Evolutionary conservation across 345 rosid genomes (phyloP).

Genomic region (Boechera stricta): DNA sequence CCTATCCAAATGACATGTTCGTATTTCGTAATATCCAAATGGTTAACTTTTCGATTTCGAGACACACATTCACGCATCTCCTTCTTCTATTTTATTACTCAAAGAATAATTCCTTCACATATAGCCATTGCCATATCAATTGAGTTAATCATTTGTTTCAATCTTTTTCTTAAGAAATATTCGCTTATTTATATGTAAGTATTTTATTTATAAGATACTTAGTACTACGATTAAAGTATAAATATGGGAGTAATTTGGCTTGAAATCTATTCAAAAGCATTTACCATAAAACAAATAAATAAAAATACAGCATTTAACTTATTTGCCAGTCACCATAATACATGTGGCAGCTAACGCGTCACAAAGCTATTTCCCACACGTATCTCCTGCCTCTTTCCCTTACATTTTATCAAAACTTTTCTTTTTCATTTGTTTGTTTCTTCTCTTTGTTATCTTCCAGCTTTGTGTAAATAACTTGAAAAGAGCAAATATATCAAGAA

Average conservation of each 20-base stretch:
- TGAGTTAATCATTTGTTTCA: background rate
- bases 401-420: background rate
- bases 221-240: too few species aligned
- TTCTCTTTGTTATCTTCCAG: background rate
- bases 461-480: background rate
- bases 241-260: background rate
- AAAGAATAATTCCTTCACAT: constrained; percentile 3
- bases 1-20: background rate
- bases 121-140: background rate
- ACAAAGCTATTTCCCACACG: constrained; percentile 46
- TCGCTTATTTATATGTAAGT: background rate
- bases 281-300: background rate
- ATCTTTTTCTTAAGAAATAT: background rate
- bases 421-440: background rate
- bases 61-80: background rate
- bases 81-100: constrained; percentile 13
- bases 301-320: background rate
- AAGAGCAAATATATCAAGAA: background rate
- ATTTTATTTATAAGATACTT: too few species aligned
- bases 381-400: constrained; percentile 35
- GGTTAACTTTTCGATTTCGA: background rate
- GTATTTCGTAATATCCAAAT: too few species aligned
- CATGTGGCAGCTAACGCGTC: constrained; percentile 60
- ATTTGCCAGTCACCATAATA: background rate
- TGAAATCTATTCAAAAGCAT: constrained; percentile 18